phyloP scores from a whole-genome alignment of 2,329 filamentous ascomycete genomes.

The Davidsoniella eucalypti region DNA sequence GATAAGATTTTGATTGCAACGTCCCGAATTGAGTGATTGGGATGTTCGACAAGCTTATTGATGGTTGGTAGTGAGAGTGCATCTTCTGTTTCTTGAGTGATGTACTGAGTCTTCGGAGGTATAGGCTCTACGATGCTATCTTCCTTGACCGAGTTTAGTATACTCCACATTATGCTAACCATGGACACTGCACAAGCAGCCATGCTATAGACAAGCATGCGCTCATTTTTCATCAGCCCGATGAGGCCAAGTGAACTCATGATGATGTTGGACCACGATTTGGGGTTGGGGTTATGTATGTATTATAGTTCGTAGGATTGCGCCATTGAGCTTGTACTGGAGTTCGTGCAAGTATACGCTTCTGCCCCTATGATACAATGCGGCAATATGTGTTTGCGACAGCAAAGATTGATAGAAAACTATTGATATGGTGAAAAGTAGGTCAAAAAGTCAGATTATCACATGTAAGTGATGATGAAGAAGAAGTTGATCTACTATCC shows the following conservation, averaged over 20 bases:
- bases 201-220: constrained; percentile 35
- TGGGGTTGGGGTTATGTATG: constrained; percentile 1
- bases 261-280: not conserved
- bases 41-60: constrained; percentile 49
- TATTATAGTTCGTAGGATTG: not conserved
- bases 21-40: constrained; percentile 56
- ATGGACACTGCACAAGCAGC: constrained; percentile 42
- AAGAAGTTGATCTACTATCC: too few relatives aligned
- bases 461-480: not conserved
- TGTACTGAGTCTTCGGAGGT: constrained; percentile 53
- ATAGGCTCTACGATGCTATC: constrained; percentile 48
- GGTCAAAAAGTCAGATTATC: not conserved
- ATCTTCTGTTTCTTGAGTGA: constrained; percentile 61
- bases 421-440: not conserved
- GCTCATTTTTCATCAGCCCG: constrained; percentile 29
- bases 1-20: constrained; percentile 45
- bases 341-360: not conserved
- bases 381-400: not conserved
- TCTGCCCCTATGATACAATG: not conserved
- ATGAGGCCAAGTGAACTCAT: constrained; percentile 8
- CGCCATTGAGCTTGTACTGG: not conserved
- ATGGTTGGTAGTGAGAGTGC: constrained; percentile 50
- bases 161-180: constrained; percentile 37
- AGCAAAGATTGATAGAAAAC: too few relatives aligned
- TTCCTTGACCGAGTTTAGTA: constrained; percentile 43